Evolutionary conservation across 176 grass and related monocot species (phyloP), one percentile per base, ranked within the genome.

Genomic region (Lolium rigidum): DNA sequence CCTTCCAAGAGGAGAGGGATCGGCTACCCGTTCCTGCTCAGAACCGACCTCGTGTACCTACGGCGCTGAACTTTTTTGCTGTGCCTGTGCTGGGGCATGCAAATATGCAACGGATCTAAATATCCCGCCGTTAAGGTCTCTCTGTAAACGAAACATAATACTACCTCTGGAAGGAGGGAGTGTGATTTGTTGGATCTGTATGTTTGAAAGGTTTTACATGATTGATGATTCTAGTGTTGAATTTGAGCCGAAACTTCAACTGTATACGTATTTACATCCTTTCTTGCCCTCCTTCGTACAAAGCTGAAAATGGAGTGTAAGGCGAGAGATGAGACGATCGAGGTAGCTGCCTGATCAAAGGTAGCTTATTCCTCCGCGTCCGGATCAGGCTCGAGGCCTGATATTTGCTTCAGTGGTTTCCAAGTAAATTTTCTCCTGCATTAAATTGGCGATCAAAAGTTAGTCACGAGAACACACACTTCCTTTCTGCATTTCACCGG

Each of bases 361-460:
- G 17, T 11, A 21, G 4, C 20, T 88, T 62, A 91, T 76, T 49
- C 2, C 13, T 88, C 77, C 4, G 70, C 77, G 10, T 91, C 86
- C 0, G 82, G 90, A 39, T 91, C 67, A 22, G 91, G 61, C 58
- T 91, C 79, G 21, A 98, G 91, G 76, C 93, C 93, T 0, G 88
- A 78, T 49, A 91, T 92, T 57, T 98, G 91, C 75, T 93, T 94
- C 46, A 98, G 91, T 20, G 91, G 96, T 85, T 84, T 98, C 96
- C 91, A 98, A 10, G 92, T 18, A 2, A 98, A 98, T 68, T 90
- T 92, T 25, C 93, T 98, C 96, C 96, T 98, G 90, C 77, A 54
- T 9, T 14, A 86, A 51, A 58, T 7, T 61, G 46, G 2, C 31
- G 12, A 0, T 20, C 46, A 24, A 6, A 11, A 9, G 38, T 46